Percentiles rank a stretch among this genome's conserved stretches.
phyloP scores from a whole-genome alignment of 306 rosid species.

The Vigna reflexopilosa region DNA sequence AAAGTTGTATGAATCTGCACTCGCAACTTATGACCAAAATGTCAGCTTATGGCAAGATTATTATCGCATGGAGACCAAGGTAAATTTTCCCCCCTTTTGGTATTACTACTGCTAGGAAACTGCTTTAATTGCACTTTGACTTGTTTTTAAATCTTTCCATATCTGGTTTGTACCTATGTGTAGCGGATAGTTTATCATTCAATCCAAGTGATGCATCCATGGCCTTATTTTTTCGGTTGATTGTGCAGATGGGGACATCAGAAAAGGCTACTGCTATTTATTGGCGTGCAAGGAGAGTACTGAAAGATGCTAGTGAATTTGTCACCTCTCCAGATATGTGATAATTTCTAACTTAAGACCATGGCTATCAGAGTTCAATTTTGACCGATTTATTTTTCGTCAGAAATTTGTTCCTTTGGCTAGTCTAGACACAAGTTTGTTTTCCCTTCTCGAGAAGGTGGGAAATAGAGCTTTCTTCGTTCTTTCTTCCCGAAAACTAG shows the following conservation, averaged over 20 bases:
- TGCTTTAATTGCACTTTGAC: neutral
- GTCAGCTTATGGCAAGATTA: constrained; percentile 78
- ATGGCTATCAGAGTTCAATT: constrained; percentile 49
- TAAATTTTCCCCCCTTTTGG: constrained; percentile 26
- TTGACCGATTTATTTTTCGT: constrained; percentile 44
- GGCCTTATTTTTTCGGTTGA: constrained; percentile 16
- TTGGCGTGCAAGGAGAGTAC: constrained; percentile 78
- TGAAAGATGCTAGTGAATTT: constrained; percentile 68
- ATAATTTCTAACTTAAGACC: constrained; percentile 25
- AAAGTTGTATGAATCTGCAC: constrained; percentile 79
- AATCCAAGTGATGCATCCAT: constrained; percentile 11
- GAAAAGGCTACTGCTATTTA: constrained; percentile 66
- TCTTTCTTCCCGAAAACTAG: neutral
- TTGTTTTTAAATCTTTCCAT: constrained; percentile 10
- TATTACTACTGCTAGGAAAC: neutral
- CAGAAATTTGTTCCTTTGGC: neutral
- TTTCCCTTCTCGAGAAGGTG: constrained; percentile 1
- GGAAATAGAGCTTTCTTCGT: constrained; percentile 15
- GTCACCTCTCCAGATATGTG: constrained; percentile 49
- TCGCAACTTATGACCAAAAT: constrained; percentile 70
- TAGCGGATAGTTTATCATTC: neutral
- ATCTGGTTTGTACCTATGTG: neutral
- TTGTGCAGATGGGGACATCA: constrained; percentile 86
- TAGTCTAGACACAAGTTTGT: constrained; percentile 4
- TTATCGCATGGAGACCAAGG: constrained; percentile 77